Base-by-base conservation (phyloP, 148 eudicot species). In the Heliosperma pusillum region DNA sequence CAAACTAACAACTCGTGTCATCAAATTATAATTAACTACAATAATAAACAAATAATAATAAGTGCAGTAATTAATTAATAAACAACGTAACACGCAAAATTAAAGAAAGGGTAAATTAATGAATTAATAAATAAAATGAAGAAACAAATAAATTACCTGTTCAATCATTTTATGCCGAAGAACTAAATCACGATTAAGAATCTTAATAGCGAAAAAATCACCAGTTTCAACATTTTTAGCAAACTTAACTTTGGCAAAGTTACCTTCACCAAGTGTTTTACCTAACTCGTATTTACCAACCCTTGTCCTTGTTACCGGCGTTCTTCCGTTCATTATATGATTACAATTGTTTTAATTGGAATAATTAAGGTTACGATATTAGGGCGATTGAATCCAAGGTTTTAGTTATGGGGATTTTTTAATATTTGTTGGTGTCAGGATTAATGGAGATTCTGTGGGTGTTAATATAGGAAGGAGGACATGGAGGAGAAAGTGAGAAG, bases 281-380 rank as follows among this genome's bases (percentile, higher is more conserved):
- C 98, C 98, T 17, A 93, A 65, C 78, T 93, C 96, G 71, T 93
- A 93, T 22, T 87, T 88, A 0, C 98, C 98, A 0, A 93, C 93
- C 17, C 90, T 84, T 5, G 92, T 93, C n/a, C 93, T 62, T 24
- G 86, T 81, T 53, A 20, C 74, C 53, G 77, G 56, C 58, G 69
- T 71, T n/a, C 13, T 73, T 47, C 60, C 66, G 57, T 76, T 85
- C 90, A 82, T 88, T 80, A 73, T 78, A 68, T 76, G 59, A 21
- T 69, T 19, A 26, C 16, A 47, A 47, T 33, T 33, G 40, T 33
- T 33, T 47, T 4, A 47, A 47, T 47, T 9, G 15, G 1, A 47
- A 47, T 10, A 10, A 16, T 36, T 26, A 58, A 8, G 10, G 3
- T 58, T 58, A 58, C 1, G 1, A 12, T 1, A 12, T 17, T 19